Evolutionary conservation across 1,284 basidiomycete genomes (phyloP), one percentile per base, ranked within the genome.

Genomic region (Sporisorium sorghi): DNA sequence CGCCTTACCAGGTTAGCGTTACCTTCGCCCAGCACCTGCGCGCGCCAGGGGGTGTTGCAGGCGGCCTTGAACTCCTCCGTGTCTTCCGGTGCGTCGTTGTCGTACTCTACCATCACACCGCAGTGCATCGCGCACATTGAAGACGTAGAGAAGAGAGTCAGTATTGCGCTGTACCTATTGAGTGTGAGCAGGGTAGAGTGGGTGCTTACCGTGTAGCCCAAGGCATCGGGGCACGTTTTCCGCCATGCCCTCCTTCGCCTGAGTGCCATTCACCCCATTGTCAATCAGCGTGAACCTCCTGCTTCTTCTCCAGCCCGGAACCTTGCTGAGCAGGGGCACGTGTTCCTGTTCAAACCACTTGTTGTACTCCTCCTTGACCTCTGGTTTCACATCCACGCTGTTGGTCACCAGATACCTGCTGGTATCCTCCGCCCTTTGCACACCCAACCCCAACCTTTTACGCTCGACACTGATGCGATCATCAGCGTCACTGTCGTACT

Each of bases 281-380:
- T 84, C 83, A 43, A 78, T 53, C 21, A 84, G 62, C 5, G 71
- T 68, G 49, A 78, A 80, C 2, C 79, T 35, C 3, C 81, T 39
- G 3, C 73, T 78, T 14, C 83, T 43, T 10, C 43, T 68, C 82
- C 82, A 82, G 5, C 81, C 83, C 8, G 51, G 48, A 14, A 81
- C 57, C 19, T 75, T 69, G 30, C 35, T 44, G 7, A 83, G 50
- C 43, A 77, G 52, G 4, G 66, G 57, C 0, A 76, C 62, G 57
- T 78, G 74, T 40, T 79, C 80, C 4, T 62, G 11, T 2, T 69
- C 54, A 35, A 79, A 80, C 82, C 82, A 83, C 26, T 51, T 40
- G 15, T 65, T 61, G 44, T 81, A 80, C 35, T 73, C 65, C 6
- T 60, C 30, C 12, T 58, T 14, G 11, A 19, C 24, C 11, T 46